Conservation (phyloP, 2,329 filamentous ascomycete species). For the Trichothecium roseum region DNA sequence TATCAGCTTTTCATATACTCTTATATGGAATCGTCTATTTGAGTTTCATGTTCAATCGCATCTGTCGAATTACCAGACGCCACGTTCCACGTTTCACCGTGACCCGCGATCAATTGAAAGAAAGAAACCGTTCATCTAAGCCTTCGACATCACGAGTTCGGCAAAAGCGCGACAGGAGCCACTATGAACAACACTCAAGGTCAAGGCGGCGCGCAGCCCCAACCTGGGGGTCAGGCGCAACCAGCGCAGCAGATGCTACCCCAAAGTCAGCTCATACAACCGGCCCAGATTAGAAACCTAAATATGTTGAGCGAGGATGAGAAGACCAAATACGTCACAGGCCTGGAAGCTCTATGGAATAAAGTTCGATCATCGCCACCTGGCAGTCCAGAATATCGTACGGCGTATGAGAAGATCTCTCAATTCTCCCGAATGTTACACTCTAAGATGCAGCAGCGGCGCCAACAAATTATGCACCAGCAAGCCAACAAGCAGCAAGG, state of each 20-base stretch:
- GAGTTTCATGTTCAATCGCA: too few relatives aligned
- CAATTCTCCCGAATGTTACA: constrained; percentile 51
- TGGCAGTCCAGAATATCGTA: constrained; percentile 36
- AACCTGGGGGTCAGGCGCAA: constrained; percentile 10
- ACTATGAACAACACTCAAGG: too few relatives aligned
- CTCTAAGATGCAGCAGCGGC: constrained; percentile 35
- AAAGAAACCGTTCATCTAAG: too few relatives aligned
- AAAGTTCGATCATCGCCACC: constrained; percentile 36
- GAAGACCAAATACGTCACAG: constrained; percentile 47
- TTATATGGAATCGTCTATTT: too few relatives aligned
- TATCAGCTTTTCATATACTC: too few relatives aligned
- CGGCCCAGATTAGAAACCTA: constrained; percentile 40
- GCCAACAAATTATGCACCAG: constrained; percentile 23
- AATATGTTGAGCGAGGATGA: constrained; percentile 42
- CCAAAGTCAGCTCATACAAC: constrained; percentile 16
- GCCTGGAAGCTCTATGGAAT: constrained; percentile 42
- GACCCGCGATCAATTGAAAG: too few relatives aligned
- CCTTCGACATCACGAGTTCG: too few relatives aligned
- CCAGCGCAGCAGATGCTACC: constrained; percentile 31
- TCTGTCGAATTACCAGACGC: too few relatives aligned
- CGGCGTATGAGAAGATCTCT: constrained; percentile 45
- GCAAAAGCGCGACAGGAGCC: too few relatives aligned
- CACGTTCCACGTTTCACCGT: too few relatives aligned
- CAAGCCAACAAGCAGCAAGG: constrained; percentile 14
- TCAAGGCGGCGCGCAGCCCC: constrained; percentile 11